phyloP scores from a whole-genome alignment of 164 flowering plant genomes.

The Magnolia sinica region DNA sequence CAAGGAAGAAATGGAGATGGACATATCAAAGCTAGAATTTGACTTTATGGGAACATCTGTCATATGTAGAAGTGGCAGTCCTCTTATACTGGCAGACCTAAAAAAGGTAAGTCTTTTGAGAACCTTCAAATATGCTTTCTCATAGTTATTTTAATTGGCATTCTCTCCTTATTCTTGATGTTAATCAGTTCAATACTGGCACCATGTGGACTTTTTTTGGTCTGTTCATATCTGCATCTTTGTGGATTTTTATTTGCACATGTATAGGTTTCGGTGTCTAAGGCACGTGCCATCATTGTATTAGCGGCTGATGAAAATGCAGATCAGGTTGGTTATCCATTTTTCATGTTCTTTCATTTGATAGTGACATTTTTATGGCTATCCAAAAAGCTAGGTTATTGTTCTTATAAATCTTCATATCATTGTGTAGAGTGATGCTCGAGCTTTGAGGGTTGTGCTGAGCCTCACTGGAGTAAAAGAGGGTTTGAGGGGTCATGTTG shows the following conservation, averaged over 20 bases:
- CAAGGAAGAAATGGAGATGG: constrained; percentile 96
- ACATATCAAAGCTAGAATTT: constrained; percentile 86
- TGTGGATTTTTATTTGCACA: constrained; percentile 1
- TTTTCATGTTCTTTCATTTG: neutral
- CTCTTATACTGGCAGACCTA: constrained; percentile 87
- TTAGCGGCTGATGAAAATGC: constrained; percentile 94
- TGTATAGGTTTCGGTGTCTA: constrained; percentile 83
- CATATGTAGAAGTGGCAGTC: constrained; percentile 95
- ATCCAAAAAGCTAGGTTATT: neutral
- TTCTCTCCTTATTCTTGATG: neutral
- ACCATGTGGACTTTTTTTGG: neutral
- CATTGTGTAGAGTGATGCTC: constrained; percentile 81
- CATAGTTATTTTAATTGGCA: neutral
- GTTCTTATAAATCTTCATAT: constrained; percentile 3
- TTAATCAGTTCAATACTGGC: neutral
- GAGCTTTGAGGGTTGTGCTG: constrained; percentile 88
- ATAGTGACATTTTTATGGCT: neutral
- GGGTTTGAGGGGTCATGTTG: constrained; percentile 86
- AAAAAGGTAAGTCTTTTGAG: constrained; percentile 55
- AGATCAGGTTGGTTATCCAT: constrained; percentile 56
- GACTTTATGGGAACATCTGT: constrained; percentile 92
- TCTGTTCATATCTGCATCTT: neutral
- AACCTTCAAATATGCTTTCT: neutral
- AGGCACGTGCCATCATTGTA: constrained; percentile 89
- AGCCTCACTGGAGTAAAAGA: constrained; percentile 96